Percentiles rank a stretch among this genome's conserved stretches.
phyloP scores from a whole-genome alignment of 2,329 filamentous ascomycete genomes.

The Ceratocystis alfenasii region DNA sequence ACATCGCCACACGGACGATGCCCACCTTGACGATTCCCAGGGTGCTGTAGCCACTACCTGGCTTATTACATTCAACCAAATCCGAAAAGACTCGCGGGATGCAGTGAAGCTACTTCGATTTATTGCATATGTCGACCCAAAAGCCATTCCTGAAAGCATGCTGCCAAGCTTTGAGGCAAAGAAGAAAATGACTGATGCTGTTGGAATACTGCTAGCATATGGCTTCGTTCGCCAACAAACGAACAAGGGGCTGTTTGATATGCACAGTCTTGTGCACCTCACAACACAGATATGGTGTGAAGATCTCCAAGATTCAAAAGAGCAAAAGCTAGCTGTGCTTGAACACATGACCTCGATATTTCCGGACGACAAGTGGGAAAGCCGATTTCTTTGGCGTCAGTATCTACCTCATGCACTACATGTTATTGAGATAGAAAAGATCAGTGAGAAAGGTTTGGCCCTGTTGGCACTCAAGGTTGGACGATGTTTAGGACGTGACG shows the following conservation, averaged over 20 bases:
- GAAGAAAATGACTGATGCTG: neutral
- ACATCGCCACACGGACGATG: neutral
- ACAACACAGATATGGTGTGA: neutral
- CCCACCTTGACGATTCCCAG: neutral
- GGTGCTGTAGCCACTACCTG: neutral
- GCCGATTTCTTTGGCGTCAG: neutral
- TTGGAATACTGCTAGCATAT: neutral
- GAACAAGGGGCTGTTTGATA: neutral
- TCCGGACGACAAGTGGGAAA: neutral
- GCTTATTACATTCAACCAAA: neutral
- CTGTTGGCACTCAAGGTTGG: neutral
- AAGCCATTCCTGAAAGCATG: neutral
- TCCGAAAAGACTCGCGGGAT: fast-evolving
- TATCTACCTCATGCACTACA: neutral
- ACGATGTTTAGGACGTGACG: fast-evolving
- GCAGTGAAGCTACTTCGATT: neutral
- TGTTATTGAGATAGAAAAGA: neutral
- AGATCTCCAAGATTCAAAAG: neutral
- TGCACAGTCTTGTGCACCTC: neutral
- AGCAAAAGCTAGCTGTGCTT: neutral
- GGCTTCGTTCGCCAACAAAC: neutral
- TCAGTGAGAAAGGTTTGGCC: no score
- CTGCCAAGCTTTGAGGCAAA: neutral
- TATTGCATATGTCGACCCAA: neutral
- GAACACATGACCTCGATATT: neutral